These are phyloP conservation scores for Globisporangium iwayamae DNA, from an alignment of 352 stramenopile species.

Conservation along the genomic window DNA sequence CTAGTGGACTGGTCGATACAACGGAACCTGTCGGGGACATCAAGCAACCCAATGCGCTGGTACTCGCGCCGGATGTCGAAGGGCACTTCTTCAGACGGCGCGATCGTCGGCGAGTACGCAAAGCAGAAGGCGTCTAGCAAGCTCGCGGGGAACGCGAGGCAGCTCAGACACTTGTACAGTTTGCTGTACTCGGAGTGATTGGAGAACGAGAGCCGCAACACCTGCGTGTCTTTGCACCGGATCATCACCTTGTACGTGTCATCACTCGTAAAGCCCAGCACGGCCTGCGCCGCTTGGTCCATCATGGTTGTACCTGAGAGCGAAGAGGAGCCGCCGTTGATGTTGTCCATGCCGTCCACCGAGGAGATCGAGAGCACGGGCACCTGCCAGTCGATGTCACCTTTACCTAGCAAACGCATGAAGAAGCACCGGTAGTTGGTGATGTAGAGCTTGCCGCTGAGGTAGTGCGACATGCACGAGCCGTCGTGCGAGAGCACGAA, in stretches of 20 bases:
- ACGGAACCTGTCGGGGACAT: conserved; percentile 52
- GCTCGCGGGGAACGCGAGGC: conserved; percentile 65
- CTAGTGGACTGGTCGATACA: conserved; percentile 74
- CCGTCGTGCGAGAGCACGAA: conserved; percentile 61
- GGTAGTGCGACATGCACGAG: conserved; percentile 64
- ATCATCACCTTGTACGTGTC: conserved; percentile 68
- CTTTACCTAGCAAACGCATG: conserved; percentile 39
- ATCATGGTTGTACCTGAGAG: conserved; percentile 31
- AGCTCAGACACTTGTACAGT: conserved; percentile 72
- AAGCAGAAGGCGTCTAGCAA: conserved; percentile 85
- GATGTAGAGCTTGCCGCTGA: conserved; percentile 75
- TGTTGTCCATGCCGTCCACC: conserved; percentile 53
- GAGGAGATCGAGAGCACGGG: conserved; percentile 72
- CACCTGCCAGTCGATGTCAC: conserved; percentile 71
- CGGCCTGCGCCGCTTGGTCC: conserved; percentile 58
- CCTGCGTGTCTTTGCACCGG: conserved; percentile 76
- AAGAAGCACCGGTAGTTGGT: conserved; percentile 86
- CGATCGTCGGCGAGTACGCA: conserved; percentile 59
- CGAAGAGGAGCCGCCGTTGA: conserved; percentile 9
- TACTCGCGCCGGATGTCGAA: conserved; percentile 84
- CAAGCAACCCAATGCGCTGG: conserved; percentile 68
- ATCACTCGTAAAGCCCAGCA: conserved; percentile 49
- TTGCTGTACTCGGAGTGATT: conserved; percentile 74
- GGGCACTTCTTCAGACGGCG: conserved; percentile 68
- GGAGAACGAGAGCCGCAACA: conserved; percentile 62